Conservation (phyloP, 768 basidiomycete species). For the Suillus subalutaceus region DNA sequence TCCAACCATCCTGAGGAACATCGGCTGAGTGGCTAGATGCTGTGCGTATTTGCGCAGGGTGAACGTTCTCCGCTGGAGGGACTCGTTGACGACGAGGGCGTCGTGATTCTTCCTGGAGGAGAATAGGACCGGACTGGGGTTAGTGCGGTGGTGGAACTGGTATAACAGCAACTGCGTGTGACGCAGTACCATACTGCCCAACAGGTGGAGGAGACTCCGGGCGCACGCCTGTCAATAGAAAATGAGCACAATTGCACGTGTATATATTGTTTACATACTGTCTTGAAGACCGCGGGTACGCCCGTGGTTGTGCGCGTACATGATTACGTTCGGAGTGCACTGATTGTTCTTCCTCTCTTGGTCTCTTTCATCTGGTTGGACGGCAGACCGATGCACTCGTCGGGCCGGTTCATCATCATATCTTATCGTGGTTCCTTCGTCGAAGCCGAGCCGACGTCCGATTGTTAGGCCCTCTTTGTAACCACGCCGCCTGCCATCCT, state of each 20-base stretch:
- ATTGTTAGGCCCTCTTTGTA: constrained; percentile 44
- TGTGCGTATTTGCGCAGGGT: constrained; percentile 31
- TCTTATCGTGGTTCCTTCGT: constrained; percentile 29
- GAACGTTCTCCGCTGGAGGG: constrained; percentile 26
- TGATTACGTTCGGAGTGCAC: constrained; percentile 24
- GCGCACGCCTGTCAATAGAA: constrained; percentile 23
- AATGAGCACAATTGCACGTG: constrained; percentile 7
- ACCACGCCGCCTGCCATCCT: constrained; percentile 45
- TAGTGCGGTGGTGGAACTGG: constrained; percentile 24
- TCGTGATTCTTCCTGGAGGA: constrained; percentile 7
- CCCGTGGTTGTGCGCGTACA: constrained; percentile 15
- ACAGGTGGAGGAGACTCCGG: constrained; percentile 32
- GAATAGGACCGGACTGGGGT: constrained; percentile 20
- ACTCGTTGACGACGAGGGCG: constrained; percentile 15
- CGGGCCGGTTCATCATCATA: constrained; percentile 13
- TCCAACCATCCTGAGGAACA: constrained; percentile 29
- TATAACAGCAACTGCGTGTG: constrained; percentile 19
- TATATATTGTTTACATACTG: constrained; percentile 1
- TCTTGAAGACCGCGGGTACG: constrained; percentile 21
- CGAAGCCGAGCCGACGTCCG: constrained; percentile 32
- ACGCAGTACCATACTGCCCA: constrained; percentile 22
- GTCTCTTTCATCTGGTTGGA: constrained; percentile 16
- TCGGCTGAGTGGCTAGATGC: constrained; percentile 18
- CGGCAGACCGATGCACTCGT: constrained; percentile 16
- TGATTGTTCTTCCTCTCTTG: constrained; percentile 21